Conservation (phyloP, 2,329 filamentous ascomycete genomes). For the Dactylellina drechsleri region DNA sequence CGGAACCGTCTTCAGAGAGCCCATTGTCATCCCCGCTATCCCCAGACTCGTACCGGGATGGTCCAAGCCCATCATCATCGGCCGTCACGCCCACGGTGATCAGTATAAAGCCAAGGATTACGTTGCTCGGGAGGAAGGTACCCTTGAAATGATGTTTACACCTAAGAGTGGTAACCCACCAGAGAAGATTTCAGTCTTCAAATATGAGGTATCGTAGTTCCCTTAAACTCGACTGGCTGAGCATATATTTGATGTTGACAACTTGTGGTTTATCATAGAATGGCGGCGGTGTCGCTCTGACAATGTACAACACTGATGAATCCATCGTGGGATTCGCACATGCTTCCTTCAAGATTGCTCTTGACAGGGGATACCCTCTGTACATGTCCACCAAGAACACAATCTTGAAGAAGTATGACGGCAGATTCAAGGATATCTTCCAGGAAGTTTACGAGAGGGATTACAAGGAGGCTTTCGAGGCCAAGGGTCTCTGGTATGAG, state of each 20-base stretch:
- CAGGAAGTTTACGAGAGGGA: slow-evolving; percentile 90
- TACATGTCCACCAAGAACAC: slow-evolving; percentile 99
- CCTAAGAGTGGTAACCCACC: slow-evolving; percentile 80
- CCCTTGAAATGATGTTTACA: slow-evolving; percentile 93
- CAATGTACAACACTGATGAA: slow-evolving; percentile 98
- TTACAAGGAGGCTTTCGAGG: slow-evolving; percentile 90
- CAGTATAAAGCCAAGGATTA: slow-evolving; percentile 97
- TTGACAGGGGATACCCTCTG: slow-evolving; percentile 86
- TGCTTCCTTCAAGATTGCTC: slow-evolving; percentile 93
- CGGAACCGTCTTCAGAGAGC: slow-evolving; percentile 98
- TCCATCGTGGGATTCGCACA: slow-evolving; percentile 95
- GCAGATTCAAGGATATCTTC: slow-evolving; percentile 99
- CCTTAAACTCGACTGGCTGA: background rate
- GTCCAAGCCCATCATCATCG: slow-evolving; percentile 99
- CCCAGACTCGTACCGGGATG: slow-evolving; percentile 94
- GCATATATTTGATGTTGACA: background rate
- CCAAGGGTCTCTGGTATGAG: slow-evolving; percentile 97
- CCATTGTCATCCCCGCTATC: slow-evolving; percentile 93
- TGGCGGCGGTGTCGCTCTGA: slow-evolving; percentile 87
- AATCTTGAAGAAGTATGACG: slow-evolving; percentile 98
- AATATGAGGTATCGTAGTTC: slow-evolving; percentile 72
- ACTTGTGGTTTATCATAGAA: slow-evolving; percentile 61
- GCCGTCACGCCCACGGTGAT: slow-evolving; percentile 96
- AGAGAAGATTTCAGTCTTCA: slow-evolving; percentile 86
- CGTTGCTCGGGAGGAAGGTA: slow-evolving; percentile 83